phyloP scores from a whole-genome alignment of 1,139 yeast species.

The Candida tunisiensis region DNA sequence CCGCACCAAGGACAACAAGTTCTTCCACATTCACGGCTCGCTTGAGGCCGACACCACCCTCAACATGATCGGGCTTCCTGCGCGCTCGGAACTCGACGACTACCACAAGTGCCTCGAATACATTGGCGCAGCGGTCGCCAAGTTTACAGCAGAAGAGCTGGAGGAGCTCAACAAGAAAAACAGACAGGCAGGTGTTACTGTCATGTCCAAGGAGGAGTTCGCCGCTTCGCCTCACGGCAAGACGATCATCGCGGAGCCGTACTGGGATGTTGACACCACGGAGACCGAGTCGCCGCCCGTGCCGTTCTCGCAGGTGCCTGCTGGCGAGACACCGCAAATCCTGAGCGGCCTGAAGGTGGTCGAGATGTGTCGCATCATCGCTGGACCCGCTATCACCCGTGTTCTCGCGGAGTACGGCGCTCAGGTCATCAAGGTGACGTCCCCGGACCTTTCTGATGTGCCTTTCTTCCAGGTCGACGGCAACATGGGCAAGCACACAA shows the following conservation, averaged over 20 bases:
- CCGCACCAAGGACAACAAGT: constrained; percentile 18
- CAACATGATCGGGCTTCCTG: constrained; percentile 21
- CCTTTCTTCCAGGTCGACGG: constrained; percentile 23
- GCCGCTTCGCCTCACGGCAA: constrained; percentile 18
- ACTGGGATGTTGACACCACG: constrained; percentile 13
- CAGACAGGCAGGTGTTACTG: constrained; percentile 20
- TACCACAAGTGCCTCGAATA: constrained; percentile 14
- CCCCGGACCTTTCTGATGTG: constrained; percentile 26
- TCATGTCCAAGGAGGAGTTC: constrained; percentile 16
- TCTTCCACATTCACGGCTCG: constrained; percentile 21
- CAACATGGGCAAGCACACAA: constrained; percentile 22
- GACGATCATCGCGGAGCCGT: constrained; percentile 10
- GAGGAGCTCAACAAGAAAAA: constrained; percentile 9
- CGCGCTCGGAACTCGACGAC: constrained; percentile 12
- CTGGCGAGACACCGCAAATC: constrained; percentile 11
- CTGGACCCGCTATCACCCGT: constrained; percentile 27
- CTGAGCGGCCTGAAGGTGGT: constrained; percentile 20
- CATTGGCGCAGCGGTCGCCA: constrained; percentile 15
- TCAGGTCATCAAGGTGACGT: constrained; percentile 25
- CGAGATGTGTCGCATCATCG: constrained; percentile 25
- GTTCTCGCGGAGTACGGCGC: constrained; percentile 27
- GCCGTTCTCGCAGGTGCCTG: constrained; percentile 7
- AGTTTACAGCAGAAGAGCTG: constrained; percentile 13
- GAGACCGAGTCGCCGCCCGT: constrained; percentile 14
- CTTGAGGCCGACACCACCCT: constrained; percentile 19